Conservation (phyloP, 1,284 basidiomycete genomes). For the Leucoagaricus sp. region DNA sequence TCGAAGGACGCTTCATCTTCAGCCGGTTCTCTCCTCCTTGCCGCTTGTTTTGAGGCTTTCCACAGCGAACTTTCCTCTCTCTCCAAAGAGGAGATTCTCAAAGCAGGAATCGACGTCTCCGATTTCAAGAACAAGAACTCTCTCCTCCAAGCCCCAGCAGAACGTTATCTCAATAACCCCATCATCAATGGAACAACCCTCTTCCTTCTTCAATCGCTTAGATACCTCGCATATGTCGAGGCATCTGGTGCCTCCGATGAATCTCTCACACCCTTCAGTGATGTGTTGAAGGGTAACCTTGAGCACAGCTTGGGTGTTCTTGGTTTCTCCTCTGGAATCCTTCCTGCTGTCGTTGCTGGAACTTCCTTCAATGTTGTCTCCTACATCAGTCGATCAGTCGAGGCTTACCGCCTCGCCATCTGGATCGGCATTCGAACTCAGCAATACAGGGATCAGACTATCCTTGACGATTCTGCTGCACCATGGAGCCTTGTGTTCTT, state of each 20-base stretch:
- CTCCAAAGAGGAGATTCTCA: not conserved
- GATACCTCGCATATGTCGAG: slow-evolving; percentile 14
- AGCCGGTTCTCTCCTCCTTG: slow-evolving; percentile 12
- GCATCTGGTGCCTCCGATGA: not conserved
- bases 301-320: slow-evolving; percentile 33
- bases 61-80: slow-evolving; percentile 13
- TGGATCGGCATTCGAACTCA: slow-evolving; percentile 57
- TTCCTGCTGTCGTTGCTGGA: slow-evolving; percentile 57
- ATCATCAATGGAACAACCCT: slow-evolving; percentile 12
- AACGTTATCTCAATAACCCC: slow-evolving; percentile 14
- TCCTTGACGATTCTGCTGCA: slow-evolving; percentile 6
- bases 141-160: slow-evolving; percentile 9
- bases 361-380: slow-evolving; percentile 42
- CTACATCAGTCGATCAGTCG: slow-evolving; percentile 48
- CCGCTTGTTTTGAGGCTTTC: slow-evolving; percentile 14
- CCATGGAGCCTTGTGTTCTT: slow-evolving; percentile 17
- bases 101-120: slow-evolving; percentile 8
- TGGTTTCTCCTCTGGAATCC: slow-evolving; percentile 65
- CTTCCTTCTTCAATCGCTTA: slow-evolving; percentile 14
- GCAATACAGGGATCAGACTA: slow-evolving; percentile 5
- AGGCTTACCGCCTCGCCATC: slow-evolving; percentile 54
- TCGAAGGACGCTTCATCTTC: slow-evolving; percentile 9
- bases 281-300: slow-evolving; percentile 11
- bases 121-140: slow-evolving; percentile 14
- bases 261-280: slow-evolving; percentile 10